Conservation (phyloP, 1,284 basidiomycete genomes). For the Sporisorium scitamineum region DNA sequence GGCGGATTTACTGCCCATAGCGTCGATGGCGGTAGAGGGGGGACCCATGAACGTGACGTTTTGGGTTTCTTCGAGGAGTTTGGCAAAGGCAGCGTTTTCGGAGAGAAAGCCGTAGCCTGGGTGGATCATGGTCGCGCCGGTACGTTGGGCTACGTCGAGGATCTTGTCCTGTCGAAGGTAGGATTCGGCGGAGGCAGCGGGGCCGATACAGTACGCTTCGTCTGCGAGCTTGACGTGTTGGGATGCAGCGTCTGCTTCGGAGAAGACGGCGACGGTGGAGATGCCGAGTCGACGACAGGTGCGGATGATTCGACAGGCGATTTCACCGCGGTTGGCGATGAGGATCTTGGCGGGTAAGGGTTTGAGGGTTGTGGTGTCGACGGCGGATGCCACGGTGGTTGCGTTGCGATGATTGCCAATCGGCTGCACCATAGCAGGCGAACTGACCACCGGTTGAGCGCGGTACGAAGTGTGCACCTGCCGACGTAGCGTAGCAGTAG, state of each 20-base stretch:
- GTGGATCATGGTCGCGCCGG: slow-evolving; percentile 81
- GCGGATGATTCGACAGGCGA: slow-evolving; percentile 90
- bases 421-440: background rate
- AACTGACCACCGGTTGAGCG: background rate
- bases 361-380: slow-evolving; percentile 6
- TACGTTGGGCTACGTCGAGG: slow-evolving; percentile 80
- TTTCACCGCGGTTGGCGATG: slow-evolving; percentile 80
- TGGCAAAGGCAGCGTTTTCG: slow-evolving; percentile 59
- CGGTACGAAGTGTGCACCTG: slow-evolving; percentile 12
- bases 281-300: slow-evolving; percentile 89
- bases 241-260: slow-evolving; percentile 82
- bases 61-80: slow-evolving; percentile 35
- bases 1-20: slow-evolving; percentile 83
- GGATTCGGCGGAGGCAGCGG: slow-evolving; percentile 85
- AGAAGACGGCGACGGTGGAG: slow-evolving; percentile 89
- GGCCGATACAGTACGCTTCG: slow-evolving; percentile 92
- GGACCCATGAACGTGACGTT: slow-evolving; percentile 69
- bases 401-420: background rate
- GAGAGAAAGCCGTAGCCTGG: slow-evolving; percentile 92
- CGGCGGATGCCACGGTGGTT: slow-evolving; percentile 10
- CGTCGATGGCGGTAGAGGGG: slow-evolving; percentile 70
- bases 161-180: slow-evolving; percentile 92
- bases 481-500: background rate
- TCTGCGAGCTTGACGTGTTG: slow-evolving; percentile 86
- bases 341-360: slow-evolving; percentile 58